phyloP scores from a whole-genome alignment of 441 rosid genomes.

The Pelargonium fulgidum region DNA sequence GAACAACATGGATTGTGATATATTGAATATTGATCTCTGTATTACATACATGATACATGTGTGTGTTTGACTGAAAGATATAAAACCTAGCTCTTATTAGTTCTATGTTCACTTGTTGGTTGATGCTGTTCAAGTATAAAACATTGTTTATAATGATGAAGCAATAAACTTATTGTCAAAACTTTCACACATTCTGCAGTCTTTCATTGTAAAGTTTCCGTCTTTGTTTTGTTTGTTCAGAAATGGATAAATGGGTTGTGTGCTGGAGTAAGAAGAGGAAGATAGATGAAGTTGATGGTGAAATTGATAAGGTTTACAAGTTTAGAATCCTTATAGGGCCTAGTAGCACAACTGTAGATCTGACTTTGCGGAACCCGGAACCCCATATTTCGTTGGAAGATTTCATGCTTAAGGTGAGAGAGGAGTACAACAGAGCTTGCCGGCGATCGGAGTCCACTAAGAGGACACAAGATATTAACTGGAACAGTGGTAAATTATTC shows the following conservation, averaged over 20 bases:
- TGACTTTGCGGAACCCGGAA: constrained; percentile 26
- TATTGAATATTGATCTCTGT: too few relatives aligned
- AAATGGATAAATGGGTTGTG: constrained; percentile 1
- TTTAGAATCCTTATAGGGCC: constrained; percentile 48
- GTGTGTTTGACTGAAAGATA: too few relatives aligned
- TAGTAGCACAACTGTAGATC: constrained; percentile 34
- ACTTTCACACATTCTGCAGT: too few relatives aligned
- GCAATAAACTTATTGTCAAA: too few relatives aligned
- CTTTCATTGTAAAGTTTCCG: too few relatives aligned
- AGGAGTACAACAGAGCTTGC: constrained; percentile 21
- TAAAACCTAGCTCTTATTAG: too few relatives aligned
- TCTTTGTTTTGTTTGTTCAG: too few relatives aligned
- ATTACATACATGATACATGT: too few relatives aligned
- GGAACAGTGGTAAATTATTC: constrained; percentile 25
- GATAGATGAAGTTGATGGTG: constrained; percentile 12
- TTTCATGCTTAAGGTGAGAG: constrained; percentile 33
- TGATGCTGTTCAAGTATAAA: too few relatives aligned
- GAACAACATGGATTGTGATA: too few relatives aligned
- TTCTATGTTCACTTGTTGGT: too few relatives aligned
- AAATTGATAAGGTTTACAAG: constrained; percentile 18
- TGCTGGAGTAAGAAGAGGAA: constrained; percentile 17
- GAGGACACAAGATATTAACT: constrained; percentile 24
- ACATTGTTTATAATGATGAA: too few relatives aligned
- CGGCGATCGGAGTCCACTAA: constrained; percentile 10
- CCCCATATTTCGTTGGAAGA: constrained; percentile 23